phyloP scores from a whole-genome alignment of 2,329 filamentous ascomycete species.

The Venturia oleaginea region DNA sequence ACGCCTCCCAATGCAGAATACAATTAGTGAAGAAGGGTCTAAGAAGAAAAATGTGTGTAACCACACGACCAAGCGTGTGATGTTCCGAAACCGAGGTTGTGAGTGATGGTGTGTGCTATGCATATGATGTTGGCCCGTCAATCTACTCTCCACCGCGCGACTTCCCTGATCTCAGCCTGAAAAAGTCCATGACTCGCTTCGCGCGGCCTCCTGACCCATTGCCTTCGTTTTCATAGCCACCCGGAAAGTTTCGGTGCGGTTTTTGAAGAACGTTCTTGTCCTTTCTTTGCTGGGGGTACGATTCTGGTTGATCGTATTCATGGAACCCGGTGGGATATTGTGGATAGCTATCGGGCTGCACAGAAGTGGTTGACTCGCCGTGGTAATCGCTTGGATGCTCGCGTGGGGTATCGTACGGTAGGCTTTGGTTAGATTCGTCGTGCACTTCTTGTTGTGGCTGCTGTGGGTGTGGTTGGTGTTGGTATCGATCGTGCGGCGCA shows the following conservation, averaged over 20 bases:
- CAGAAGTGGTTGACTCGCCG: slow-evolving; percentile 2
- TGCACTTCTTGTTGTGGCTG: slow-evolving; percentile 6
- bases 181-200: slow-evolving; percentile 71
- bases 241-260: slow-evolving; percentile 9
- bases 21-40: neutral
- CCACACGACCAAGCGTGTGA: slow-evolving; percentile 1
- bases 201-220: slow-evolving; percentile 1
- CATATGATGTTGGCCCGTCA: neutral
- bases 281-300: neutral
- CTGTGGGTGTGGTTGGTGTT: neutral
- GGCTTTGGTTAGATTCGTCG: slow-evolving; percentile 1
- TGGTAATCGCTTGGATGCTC: slow-evolving; percentile 3
- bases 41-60: neutral
- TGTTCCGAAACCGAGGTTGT: neutral
- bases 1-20: slow-evolving; percentile 9
- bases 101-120: neutral
- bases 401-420: neutral
- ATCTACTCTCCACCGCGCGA: slow-evolving; percentile 38
- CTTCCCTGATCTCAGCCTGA: slow-evolving; percentile 71
- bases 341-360: slow-evolving; percentile 6
- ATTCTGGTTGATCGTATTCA: neutral
- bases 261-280: slow-evolving; percentile 13
- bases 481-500: slow-evolving; percentile 3
- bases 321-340: slow-evolving; percentile 12
- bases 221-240: slow-evolving; percentile 8